phyloP scores from a whole-genome alignment of 2,329 filamentous ascomycete genomes.

The Aspergillus sp. region DNA sequence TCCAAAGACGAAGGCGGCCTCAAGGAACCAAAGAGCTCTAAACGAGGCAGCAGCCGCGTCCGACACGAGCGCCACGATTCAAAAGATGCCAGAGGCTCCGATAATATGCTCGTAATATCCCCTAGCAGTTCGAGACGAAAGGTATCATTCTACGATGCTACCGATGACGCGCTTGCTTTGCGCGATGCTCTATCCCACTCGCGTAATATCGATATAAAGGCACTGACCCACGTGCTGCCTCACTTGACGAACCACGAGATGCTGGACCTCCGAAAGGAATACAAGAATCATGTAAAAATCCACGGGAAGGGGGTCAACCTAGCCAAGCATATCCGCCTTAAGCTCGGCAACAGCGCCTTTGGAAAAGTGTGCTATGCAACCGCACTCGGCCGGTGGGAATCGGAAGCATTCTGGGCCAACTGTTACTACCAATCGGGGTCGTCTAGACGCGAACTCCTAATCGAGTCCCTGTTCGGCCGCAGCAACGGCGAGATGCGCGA shows the following conservation, averaged over 20 bases:
- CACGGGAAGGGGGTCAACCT: slow-evolving; percentile 50
- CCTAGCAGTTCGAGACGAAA: slow-evolving; percentile 54
- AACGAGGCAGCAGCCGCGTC: slow-evolving; percentile 22
- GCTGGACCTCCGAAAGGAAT: slow-evolving; percentile 79
- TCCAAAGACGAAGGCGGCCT: slow-evolving; percentile 32
- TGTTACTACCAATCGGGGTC: slow-evolving; percentile 93
- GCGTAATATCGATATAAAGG: slow-evolving; percentile 65
- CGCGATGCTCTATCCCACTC: slow-evolving; percentile 71
- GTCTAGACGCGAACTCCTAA: slow-evolving; percentile 81
- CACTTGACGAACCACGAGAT: slow-evolving; percentile 83
- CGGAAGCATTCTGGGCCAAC: slow-evolving; percentile 96
- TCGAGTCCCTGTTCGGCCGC: slow-evolving; percentile 88
- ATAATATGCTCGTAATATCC: slow-evolving; percentile 44
- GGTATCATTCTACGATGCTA: slow-evolving; percentile 80
- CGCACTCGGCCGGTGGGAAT: slow-evolving; percentile 85
- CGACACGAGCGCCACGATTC: slow-evolving; percentile 29
- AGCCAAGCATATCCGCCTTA: slow-evolving; percentile 51
- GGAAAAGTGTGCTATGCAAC: slow-evolving; percentile 91
- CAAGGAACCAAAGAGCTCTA: slow-evolving; percentile 26
- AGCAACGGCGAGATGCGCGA: slow-evolving; percentile 80
- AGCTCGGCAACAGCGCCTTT: slow-evolving; percentile 56
- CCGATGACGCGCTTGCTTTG: slow-evolving; percentile 73
- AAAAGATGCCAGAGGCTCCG: slow-evolving; percentile 27
- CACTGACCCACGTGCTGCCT: slow-evolving; percentile 81
- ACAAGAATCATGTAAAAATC: slow-evolving; percentile 81